Percentiles rank a stretch among this genome's conserved stretches.
Conservation (phyloP, 441 rosid genomes). For the Gossypium schwendimanii region DNA sequence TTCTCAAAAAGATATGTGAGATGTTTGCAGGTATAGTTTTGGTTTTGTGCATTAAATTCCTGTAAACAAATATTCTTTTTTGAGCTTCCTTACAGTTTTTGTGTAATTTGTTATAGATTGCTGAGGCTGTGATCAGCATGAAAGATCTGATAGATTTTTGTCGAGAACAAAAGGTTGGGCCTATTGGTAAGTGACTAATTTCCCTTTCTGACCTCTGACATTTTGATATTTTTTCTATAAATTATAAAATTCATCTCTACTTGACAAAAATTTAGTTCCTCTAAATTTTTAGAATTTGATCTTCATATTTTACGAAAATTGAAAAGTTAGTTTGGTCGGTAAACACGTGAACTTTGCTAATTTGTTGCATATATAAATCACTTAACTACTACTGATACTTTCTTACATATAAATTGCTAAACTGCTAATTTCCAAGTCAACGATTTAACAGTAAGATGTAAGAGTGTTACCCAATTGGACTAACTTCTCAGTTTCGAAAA, state of each 20-base stretch:
- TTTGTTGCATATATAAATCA: no score
- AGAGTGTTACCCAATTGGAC: no score
- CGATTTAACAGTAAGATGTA: no score
- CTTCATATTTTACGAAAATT: no score
- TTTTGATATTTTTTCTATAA: not conserved
- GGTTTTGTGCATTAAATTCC: conserved; percentile 6
- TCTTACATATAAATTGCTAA: no score
- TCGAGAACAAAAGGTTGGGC: conserved; percentile 73
- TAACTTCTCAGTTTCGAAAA: no score
- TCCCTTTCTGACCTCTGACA: not conserved
- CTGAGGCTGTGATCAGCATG: conserved; percentile 99
- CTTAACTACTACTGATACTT: no score
- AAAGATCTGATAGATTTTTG: conserved; percentile 91
- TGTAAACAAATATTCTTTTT: not conserved
- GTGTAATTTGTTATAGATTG: conserved; percentile 46
- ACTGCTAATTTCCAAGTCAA: no score
- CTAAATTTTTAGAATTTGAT: no score
- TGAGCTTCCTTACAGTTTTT: not conserved
- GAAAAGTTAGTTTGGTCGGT: no score
- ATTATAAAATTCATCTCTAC: no score
- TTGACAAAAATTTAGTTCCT: not conserved
- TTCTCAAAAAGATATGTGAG: conserved; percentile 95
- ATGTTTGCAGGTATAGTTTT: conserved; percentile 71
- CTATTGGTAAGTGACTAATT: conserved; percentile 50
- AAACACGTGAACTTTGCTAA: no score